phyloP scores from a whole-genome alignment of 208 protist species.

The Blastocrithidia nonstop region DNA sequence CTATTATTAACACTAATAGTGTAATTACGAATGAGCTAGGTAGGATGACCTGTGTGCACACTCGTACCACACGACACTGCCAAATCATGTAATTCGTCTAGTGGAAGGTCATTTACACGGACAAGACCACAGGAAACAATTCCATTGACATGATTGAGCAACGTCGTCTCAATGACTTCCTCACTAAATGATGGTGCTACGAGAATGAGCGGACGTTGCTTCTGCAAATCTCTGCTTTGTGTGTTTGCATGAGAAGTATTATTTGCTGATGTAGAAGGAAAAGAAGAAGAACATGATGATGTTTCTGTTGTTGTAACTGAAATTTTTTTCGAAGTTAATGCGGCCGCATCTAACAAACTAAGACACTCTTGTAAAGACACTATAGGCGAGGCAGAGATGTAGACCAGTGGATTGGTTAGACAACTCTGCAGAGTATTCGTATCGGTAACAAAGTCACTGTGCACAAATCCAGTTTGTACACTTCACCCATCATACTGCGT shows the following conservation, averaged over 20 bases:
- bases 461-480: not conserved
- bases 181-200: constrained; percentile 59
- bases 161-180: constrained; percentile 58
- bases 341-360: no score
- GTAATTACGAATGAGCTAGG: no score
- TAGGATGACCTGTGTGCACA: no score
- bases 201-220: constrained; percentile 43
- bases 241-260: no score
- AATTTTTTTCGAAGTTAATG: no score
- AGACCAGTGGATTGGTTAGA: no score
- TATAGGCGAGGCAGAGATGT: no score
- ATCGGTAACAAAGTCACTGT: not conserved
- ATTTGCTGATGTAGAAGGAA: no score
- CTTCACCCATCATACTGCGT: not conserved
- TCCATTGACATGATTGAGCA: constrained; percentile 93
- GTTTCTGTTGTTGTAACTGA: not conserved
- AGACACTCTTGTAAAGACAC: no score
- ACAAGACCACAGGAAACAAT: constrained; percentile 86
- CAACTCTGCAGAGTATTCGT: constrained; percentile 19
- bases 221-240: not conserved
- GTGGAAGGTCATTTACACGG: constrained; percentile 91
- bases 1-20: no score
- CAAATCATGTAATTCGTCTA: constrained; percentile 98
- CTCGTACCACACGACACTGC: constrained; percentile 92
- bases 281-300: no score